Conservation (phyloP, 2,329 filamentous ascomycete genomes). For the Trichoderma harzianum region DNA sequence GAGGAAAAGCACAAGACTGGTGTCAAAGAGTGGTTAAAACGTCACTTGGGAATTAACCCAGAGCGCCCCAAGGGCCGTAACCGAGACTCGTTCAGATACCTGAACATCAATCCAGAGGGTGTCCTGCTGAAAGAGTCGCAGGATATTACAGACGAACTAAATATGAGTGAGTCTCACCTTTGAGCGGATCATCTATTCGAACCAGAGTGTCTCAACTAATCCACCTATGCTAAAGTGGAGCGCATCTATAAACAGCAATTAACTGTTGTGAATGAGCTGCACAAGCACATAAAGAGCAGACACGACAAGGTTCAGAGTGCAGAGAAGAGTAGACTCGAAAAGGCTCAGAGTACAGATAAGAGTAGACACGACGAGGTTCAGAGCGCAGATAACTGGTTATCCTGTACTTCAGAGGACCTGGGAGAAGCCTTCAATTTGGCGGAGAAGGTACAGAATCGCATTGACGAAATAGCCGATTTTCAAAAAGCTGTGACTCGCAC, state of each 20-base stretch:
- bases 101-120: background rate
- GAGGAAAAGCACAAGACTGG: background rate
- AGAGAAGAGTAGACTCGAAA: background rate
- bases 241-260: background rate
- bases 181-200: background rate
- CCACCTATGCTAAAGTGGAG: background rate
- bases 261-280: background rate
- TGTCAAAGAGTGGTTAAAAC: background rate
- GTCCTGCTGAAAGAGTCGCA: background rate
- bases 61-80: background rate
- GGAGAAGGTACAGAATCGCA: background rate
- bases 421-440: background rate
- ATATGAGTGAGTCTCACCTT: background rate
- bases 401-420: background rate
- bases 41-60: background rate
- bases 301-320: background rate
- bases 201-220: background rate
- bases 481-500: background rate
- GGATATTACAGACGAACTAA: background rate
- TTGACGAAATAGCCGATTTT: background rate
- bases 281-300: background rate
- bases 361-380: background rate
- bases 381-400: background rate
- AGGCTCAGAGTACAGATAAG: background rate
- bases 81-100: background rate